Evolutionary conservation across 2,329 filamentous ascomycete species (phyloP), one percentile per base, ranked within the genome.

Genomic region (Colletotrichum destructivum): DNA sequence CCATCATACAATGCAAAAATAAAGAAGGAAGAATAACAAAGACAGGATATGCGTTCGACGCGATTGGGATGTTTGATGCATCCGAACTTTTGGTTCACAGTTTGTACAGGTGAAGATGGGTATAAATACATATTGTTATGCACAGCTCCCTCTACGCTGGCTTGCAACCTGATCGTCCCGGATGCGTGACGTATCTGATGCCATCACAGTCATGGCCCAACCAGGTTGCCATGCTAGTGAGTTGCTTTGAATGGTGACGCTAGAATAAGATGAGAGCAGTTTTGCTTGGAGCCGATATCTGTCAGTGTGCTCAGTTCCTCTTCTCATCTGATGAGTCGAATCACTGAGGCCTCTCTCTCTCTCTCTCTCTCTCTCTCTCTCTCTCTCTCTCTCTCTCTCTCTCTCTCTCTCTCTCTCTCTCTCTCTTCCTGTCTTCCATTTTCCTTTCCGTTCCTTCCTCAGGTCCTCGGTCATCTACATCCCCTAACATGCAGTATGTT

Each of bases 1-100:
- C 51, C 49, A 71, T 57, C 26, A 59, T 49, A 57, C 38, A 52
- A 47, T 51, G 40, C 40, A 49, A 56, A 62, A 62, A 65, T 54
- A 13, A 68, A 38, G 8, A 38, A 38, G 35, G 8, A 38, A 11
- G 9, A 38, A 11, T 1, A 38, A 11, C 2, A 38, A n/a, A 44
- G 21, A 56, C 18, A 35, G 40, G 2, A 56, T 26, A 56, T 18
- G 26, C 23, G 23, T 51, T 52, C n/a, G 56, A 56, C 9, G 35
- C 49, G 18, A 54, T n/a, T 2, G 23, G 26, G 51, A 42, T 46
- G 51, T 18, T 42, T 11, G 51, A 46, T 21, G 62, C 35, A 38
- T 56, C 40, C 4, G 21, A 31, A 35, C 5, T 42, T 31, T 56
- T 38, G 18, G 26, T 35, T n/a, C 42, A 61, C 9, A 46, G 3